Evolutionary conservation across 2,329 filamentous ascomycete genomes (phyloP).

Genomic region (Epichloe gansuensis): DNA sequence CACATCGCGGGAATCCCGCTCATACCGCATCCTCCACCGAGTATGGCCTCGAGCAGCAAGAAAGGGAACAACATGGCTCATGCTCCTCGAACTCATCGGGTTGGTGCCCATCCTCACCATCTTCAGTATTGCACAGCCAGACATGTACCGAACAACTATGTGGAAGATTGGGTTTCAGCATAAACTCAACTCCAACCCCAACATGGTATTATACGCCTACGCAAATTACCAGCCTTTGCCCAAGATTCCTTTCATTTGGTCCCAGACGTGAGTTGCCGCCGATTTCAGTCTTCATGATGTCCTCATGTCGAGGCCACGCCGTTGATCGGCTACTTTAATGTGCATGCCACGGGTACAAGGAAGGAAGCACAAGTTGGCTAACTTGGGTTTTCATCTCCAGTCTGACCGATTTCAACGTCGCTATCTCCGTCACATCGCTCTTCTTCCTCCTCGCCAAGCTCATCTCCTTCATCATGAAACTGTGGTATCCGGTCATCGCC

Average conservation of each 20-base stretch:
- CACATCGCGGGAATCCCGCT: conserved; percentile 7
- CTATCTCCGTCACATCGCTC: conserved; percentile 61
- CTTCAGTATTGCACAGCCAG: conserved; percentile 60
- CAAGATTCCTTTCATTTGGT: conserved; percentile 58
- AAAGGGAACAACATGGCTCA: conserved; percentile 47
- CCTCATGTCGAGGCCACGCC: neutral
- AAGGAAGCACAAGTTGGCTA: neutral
- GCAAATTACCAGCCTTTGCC: conserved; percentile 56
- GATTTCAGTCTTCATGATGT: neutral
- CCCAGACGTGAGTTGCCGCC: conserved; percentile 44
- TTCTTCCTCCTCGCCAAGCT: conserved; percentile 64
- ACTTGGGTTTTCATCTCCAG: conserved; percentile 25
- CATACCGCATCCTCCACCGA: conserved; percentile 45
- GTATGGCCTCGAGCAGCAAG: conserved; percentile 38
- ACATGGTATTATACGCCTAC: conserved; percentile 56
- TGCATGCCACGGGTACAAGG: neutral
- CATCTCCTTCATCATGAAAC: conserved; percentile 55
- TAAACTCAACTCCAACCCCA: conserved; percentile 63
- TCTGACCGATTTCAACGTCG: conserved; percentile 62
- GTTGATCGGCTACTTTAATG: neutral
- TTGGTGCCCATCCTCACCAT: conserved; percentile 55
- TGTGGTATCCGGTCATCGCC: conserved; percentile 55
- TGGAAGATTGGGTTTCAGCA: conserved; percentile 61
- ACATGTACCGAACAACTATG: conserved; percentile 57
- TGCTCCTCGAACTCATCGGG: conserved; percentile 52